Percentiles rank a stretch among this genome's conserved stretches.
These are phyloP conservation scores for Rhytidiadelphus loreus DNA, from an alignment of 225 moss, liverwort and hornwort species.

Conservation along the genomic window DNA sequence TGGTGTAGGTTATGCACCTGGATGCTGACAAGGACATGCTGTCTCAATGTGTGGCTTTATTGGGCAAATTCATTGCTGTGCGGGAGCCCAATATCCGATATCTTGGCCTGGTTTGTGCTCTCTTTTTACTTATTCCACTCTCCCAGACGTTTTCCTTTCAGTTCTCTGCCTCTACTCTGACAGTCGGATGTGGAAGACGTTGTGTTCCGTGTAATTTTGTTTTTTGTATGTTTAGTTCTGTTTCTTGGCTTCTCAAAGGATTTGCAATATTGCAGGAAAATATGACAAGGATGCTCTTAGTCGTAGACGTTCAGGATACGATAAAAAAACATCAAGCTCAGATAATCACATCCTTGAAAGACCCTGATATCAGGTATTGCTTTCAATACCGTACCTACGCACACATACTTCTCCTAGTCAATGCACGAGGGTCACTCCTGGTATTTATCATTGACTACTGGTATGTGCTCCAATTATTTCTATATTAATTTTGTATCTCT, in stretches of 20 bases:
- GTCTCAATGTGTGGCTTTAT: constrained; percentile 89
- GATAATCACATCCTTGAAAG: constrained; percentile 90
- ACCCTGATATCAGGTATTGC: constrained; percentile 88
- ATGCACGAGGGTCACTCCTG: neutral
- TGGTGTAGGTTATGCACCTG: constrained; percentile 91
- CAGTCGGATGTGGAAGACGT: neutral
- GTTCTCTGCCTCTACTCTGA: neutral
- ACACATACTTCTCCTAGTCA: neutral
- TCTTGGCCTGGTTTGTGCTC: constrained; percentile 75
- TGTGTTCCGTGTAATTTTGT: neutral
- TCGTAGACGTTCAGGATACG: constrained; percentile 90
- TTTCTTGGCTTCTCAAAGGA: neutral
- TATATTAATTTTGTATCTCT: neutral
- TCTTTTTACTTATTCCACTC: neutral
- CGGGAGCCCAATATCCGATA: constrained; percentile 97
- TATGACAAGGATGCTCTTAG: constrained; percentile 97
- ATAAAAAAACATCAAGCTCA: constrained; percentile 98
- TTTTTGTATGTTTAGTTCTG: neutral
- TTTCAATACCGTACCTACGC: neutral
- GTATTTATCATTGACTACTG: neutral
- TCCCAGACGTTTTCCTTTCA: neutral
- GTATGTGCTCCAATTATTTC: neutral
- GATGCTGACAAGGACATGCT: constrained; percentile 99
- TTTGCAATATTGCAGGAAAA: constrained; percentile 69
- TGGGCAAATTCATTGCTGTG: constrained; percentile 96